Evolutionary conservation across 2,329 filamentous ascomycete genomes (phyloP), one percentile per base, ranked within the genome.

Genomic region (Colletotrichum shisoi): DNA sequence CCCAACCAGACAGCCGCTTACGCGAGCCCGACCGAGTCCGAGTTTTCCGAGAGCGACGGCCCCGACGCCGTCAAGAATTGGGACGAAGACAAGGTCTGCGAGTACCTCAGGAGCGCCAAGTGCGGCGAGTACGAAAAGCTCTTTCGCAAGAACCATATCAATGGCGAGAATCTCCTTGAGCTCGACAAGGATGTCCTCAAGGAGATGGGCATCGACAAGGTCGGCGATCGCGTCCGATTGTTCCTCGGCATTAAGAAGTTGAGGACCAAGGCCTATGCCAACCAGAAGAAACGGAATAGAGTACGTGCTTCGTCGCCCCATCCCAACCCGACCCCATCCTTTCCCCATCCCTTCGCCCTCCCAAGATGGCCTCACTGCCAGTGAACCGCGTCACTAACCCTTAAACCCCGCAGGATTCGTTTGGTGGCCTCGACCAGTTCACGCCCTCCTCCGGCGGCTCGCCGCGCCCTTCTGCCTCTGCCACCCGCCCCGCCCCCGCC

Each of bases 161-260:
- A 95, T 76, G 95, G 95, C 74, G 93, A 97, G 80, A 97, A 96
- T 76, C 83, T 99, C 51, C 85, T 99, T 72, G 95, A 99, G 80
- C 94, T 97, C 84, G 95, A 99, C 79, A 96, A 97, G 82, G 90
- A 93, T 63, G 93, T 96, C 46, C 84, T 99, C 70, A 96, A 97
- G 79, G 95, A 99, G 78, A 96, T 99, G 88, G 95, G 95, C 49
- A 94, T 99, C 72, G 96, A 97, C 72, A 99, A 98, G 79, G 92
- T 99, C 71, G 95, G 95, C 70, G 95, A 99, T 78, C 89, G 95
- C 61, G 94, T 99, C 42, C 91, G 94, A 70, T 90, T 99, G 69
- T 94, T 93, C 74, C 85, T 94, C 69, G 89, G 90, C 71, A 93
- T 94, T 75, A 94, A 94, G 81, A 91, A 93, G 77, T 82, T 95